Evolutionary conservation across 2,329 filamentous ascomycete species (phyloP), one percentile per base, ranked within the genome.

Genomic region (Neofusicoccum cordaticola): DNA sequence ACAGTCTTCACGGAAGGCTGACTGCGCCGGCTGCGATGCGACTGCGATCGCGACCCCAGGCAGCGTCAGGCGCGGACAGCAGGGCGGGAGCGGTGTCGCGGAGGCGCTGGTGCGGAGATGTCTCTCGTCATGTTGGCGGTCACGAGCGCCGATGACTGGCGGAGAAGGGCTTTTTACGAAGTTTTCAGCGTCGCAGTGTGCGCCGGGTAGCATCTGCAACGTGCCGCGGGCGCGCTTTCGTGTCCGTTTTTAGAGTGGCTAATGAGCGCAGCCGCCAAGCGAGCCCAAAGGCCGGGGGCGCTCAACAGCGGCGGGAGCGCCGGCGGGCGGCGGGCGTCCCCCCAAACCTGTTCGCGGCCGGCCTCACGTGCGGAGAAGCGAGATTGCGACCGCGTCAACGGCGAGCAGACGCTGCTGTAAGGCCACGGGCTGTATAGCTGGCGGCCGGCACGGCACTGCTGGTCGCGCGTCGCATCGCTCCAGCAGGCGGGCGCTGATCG

Each of bases 321-420:
- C 17, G 51, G 51, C 48, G 27, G 17, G 45, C 45, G 45, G 45
- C 45, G 19, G 45, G 3, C 45, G 27, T 27, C 45, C 45, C 45
- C 27, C 27, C 27, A 31, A 31, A 7, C 27, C 27, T 31, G 27
- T 1, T 22, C 37, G 22, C 39, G 7, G 39, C 19, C 56, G 47
- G 41, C 56, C 27, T 47, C 56, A 47, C 56, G 56, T 60, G 56
- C 56, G 42, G 56, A 60, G 56, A 60, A 60, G 56, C 56, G 56
- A 60, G 31, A 60, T 60, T 60, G 56, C 56, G 56, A 35, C 56
- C 31, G 56, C 42, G 56, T 39, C 42, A 41, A 22, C 53, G 27
- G 39, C 41, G 53, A 35, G 17, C 17, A 19, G n/a, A 31, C 27
- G 27, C 27, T 31, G 27, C 27, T 31, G 27, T 31, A 31, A 31